These are phyloP conservation scores for Alternaria panax DNA, from an alignment of 2,329 filamentous ascomycete species.

Conservation along the genomic window DNA sequence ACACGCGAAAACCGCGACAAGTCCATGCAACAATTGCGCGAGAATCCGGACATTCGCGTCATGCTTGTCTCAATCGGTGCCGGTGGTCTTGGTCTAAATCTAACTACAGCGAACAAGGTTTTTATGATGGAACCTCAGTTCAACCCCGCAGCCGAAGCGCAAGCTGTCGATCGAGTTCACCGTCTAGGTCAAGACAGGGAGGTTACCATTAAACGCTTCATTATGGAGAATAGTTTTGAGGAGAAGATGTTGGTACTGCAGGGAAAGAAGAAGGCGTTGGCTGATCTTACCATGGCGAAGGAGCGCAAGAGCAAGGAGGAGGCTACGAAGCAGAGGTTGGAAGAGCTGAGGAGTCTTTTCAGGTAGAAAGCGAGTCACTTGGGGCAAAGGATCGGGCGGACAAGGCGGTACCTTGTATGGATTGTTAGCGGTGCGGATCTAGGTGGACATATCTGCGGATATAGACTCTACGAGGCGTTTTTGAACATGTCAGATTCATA, in stretches of 20 bases:
- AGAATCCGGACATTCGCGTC: conserved; percentile 73
- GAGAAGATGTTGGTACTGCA: conserved; percentile 91
- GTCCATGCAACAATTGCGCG: conserved; percentile 79
- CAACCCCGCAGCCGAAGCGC: conserved; percentile 92
- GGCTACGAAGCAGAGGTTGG: conserved; percentile 69
- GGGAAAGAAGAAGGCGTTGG: conserved; percentile 89
- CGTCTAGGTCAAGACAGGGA: conserved; percentile 76
- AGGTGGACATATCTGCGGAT: not conserved
- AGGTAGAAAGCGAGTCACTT: conserved; percentile 16
- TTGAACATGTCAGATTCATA: not conserved
- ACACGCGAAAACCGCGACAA: conserved; percentile 73
- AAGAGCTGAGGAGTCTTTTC: conserved; percentile 68
- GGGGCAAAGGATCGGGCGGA: not conserved
- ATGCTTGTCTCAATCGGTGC: conserved; percentile 93
- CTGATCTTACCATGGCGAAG: conserved; percentile 71
- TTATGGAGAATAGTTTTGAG: conserved; percentile 91
- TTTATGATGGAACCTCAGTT: conserved; percentile 99
- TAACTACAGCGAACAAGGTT: conserved; percentile 84
- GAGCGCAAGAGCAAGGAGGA: conserved; percentile 66
- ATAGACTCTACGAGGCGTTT: not conserved
- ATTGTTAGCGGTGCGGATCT: not conserved
- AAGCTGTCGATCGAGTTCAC: conserved; percentile 86
- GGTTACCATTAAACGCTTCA: conserved; percentile 85
- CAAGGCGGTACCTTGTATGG: not conserved
- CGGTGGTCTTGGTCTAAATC: conserved; percentile 88